Base-by-base conservation (phyloP, 1,139 yeast species). In the Yamadazyma sp. region DNA sequence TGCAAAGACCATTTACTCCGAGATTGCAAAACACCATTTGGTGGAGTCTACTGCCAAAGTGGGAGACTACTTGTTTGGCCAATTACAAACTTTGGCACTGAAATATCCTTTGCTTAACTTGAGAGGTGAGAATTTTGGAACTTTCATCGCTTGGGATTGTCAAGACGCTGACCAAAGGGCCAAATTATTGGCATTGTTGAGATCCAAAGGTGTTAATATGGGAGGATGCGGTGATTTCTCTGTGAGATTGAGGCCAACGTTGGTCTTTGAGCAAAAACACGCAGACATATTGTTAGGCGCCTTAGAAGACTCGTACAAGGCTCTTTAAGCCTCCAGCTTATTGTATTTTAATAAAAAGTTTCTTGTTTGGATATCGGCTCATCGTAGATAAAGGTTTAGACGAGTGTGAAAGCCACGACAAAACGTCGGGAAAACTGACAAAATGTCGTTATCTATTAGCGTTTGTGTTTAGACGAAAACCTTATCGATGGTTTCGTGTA, bases 161-260 rank as follows among this genome's bases (percentile, higher is more conserved):
- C 73, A 74, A 36, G 56, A 75, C 38, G 68, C 77, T 34, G 70
- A 64, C 29, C 68, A 70, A 22, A 77, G 94, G 63, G 79, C 79
- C 59, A 62, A 69, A 53, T 81, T 85, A 62, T 64, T 83, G 58
- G 52, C 55, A 43, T 74, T 72, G 45, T 73, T 81, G 74, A 79
- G 79, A 62, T 53, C 63, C 27, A 71, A 61, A 34, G 95, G 95
- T 56, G 73, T 85, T 47, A 84, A 85, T 61, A 75, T 83, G 54
- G 95, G 95, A 45, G 92, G 89, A 31, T 85, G 94, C 63, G 91
- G 91, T 34, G 84, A 77, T 42, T 72, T 66, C 46, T 77, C 88
- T 32, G 80, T 86, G 40, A 79, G 95, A 64, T 73, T 85, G 62
- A 79, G 95, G 64, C 95, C 95, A 39, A 73, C 87, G 34, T 70